phyloP scores from a whole-genome alignment of 2,329 filamentous ascomycete genomes.

The Aureobasidium subglaciale region DNA sequence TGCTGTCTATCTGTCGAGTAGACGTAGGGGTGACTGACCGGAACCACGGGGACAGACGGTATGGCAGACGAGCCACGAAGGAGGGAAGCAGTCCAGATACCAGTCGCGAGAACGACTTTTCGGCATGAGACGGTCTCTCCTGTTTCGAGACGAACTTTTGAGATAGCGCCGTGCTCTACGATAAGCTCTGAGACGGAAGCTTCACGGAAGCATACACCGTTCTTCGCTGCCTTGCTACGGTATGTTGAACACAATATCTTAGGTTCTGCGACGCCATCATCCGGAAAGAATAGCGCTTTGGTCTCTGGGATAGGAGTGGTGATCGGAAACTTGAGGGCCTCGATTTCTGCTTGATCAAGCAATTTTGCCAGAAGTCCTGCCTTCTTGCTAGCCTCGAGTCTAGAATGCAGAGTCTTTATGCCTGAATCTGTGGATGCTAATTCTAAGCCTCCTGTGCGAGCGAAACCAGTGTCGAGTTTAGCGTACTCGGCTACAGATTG shows the following conservation, averaged over 20 bases:
- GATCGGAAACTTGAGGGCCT: background rate
- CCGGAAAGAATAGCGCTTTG: slow-evolving; percentile 10
- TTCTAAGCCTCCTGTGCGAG: slow-evolving; percentile 13
- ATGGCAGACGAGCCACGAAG: slow-evolving; percentile 13
- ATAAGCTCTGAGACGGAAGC: background rate
- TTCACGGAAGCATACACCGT: background rate
- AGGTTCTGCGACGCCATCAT: slow-evolving; percentile 16
- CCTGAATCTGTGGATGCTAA: slow-evolving; percentile 12
- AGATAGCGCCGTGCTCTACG: background rate
- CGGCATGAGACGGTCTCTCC: background rate
- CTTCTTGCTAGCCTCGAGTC: background rate
- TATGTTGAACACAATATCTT: slow-evolving; percentile 6
- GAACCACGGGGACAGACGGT: slow-evolving; percentile 27
- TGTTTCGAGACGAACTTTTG: background rate
- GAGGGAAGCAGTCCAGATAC: slow-evolving; percentile 26
- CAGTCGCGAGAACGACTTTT: slow-evolving; percentile 16
- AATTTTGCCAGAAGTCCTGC: background rate
- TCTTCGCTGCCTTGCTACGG: background rate
- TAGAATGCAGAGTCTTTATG: background rate
- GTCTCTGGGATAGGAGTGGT: background rate
- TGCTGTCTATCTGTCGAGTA: slow-evolving; percentile 21
- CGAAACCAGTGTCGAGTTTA: background rate
- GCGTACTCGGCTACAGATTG: slow-evolving; percentile 18
- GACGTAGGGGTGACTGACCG: slow-evolving; percentile 32
- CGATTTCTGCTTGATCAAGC: background rate